Base-by-base conservation (phyloP, 176 grass and related monocot species). In the Juncus effusus region DNA sequence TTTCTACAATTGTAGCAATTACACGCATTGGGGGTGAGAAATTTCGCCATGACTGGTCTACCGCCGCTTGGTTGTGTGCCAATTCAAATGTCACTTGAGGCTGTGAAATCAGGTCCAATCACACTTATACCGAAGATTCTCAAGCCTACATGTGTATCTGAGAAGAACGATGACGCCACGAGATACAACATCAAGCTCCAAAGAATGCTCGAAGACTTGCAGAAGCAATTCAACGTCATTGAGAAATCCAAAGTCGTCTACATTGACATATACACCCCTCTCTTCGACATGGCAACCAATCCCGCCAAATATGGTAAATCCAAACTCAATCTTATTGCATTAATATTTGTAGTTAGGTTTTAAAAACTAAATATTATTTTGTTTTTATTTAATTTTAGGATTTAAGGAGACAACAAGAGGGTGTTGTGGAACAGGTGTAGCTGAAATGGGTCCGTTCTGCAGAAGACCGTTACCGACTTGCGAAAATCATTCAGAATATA, bases 1-100 rank as follows among this genome's bases (percentile, higher is more conserved):
- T 36, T 36, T 7, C 52, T 3, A 36, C 19, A 37, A 67, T 67
- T 67, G 8, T 36, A 67, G 64, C 13, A 67, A 67, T 67, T 67
- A 35, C 36, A 67, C 38, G 64, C 40, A 52, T 36, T 67, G 64
- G 64, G 64, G 12, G 64, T 49, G n/a, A 67, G 64, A 49, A 67
- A 67, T 35, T 67, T 67, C 52, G 6, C 42, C 2, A 49, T 67
- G 45, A 3, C 64, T 12, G 64, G 64, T 52, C 64, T 67, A 52
- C 64, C 64, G 13, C 42, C 64, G 7, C 28, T 67, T 3, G 64
- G 64, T 0, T 67, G 64, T 67, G 7, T 67, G 42, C 64, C 64
- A 5, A 52, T 67, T 36, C 64, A 67, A 37, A 51, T 67, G 45
- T 36, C 64, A 4, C 15, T 67, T 2, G 64, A 67, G 16, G 35